Evolutionary conservation across 2,329 filamentous ascomycete species (phyloP).

Genomic region (Neophaeococcomyces mojaviensis): DNA sequence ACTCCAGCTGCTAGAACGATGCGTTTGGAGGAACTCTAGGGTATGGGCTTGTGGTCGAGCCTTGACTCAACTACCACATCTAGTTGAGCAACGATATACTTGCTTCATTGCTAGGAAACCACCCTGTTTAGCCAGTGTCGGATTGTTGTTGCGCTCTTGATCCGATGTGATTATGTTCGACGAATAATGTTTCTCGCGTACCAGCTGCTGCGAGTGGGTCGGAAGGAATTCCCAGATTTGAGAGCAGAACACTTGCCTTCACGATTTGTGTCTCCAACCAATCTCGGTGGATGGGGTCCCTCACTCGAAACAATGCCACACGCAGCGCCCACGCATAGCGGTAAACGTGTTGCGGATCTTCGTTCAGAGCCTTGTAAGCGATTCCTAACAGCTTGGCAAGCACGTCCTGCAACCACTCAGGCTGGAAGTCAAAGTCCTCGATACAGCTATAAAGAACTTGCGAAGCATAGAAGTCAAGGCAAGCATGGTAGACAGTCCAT

Average conservation of each 20-base stretch:
- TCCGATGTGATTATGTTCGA: not conserved
- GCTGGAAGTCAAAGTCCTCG: not conserved
- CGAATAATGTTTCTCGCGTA: not conserved
- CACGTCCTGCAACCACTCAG: constrained; percentile 1
- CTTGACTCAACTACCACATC: not conserved
- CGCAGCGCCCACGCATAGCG: constrained; percentile 9
- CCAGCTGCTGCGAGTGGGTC: not conserved
- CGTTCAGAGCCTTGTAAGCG: constrained; percentile 9
- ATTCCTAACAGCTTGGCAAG: constrained; percentile 8
- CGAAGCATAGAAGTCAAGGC: constrained; percentile 10
- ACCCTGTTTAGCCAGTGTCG: not conserved
- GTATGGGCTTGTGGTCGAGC: no score
- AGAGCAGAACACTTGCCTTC: constrained; percentile 7
- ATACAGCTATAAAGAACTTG: constrained; percentile 8
- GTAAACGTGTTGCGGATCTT: constrained; percentile 9
- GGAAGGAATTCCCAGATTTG: constrained; percentile 5
- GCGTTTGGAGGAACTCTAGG: no score
- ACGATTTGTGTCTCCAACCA: constrained; percentile 7
- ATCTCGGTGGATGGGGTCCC: constrained; percentile 10
- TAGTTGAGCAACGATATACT: not conserved
- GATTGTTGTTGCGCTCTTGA: not conserved
- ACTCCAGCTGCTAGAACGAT: no score
- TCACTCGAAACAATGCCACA: constrained; percentile 7
- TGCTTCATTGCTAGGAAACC: not conserved
- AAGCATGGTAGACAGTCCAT: constrained; percentile 10